Evolutionary conservation across 2,329 filamentous ascomycete species (phyloP).

Genomic region (Diplocarpon mali): DNA sequence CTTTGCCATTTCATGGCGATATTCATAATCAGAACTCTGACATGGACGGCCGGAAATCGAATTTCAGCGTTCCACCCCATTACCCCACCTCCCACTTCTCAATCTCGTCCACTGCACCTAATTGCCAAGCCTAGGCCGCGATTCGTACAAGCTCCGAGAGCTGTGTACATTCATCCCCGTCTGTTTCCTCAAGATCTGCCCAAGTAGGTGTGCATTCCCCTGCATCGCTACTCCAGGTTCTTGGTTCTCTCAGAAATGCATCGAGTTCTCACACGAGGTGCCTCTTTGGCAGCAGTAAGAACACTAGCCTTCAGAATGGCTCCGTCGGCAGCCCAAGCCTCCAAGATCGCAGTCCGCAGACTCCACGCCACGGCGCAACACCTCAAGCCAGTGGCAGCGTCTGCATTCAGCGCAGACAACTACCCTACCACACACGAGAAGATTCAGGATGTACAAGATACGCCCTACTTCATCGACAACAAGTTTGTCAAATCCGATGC

Average conservation of each 20-base stretch:
- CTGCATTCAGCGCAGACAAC: slow-evolving; percentile 44
- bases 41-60: no score
- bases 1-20: no score
- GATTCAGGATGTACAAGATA: slow-evolving; percentile 56
- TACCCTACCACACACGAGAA: slow-evolving; percentile 65
- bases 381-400: slow-evolving; percentile 40
- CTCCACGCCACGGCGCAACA: slow-evolving; percentile 47
- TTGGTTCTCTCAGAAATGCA: slow-evolving; percentile 20
- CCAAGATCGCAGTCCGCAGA: slow-evolving; percentile 35
- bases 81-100: no score
- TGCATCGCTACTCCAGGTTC: neutral
- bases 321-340: slow-evolving; percentile 16
- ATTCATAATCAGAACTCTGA: no score
- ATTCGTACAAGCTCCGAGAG: no score
- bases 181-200: neutral
- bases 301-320: slow-evolving; percentile 20
- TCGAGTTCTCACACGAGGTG: slow-evolving; percentile 21
- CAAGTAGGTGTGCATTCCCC: slow-evolving; percentile 3
- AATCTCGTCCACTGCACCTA: no score
- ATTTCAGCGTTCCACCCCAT: no score
- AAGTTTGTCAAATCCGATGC: slow-evolving; percentile 58
- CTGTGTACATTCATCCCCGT: neutral
- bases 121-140: no score
- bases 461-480: slow-evolving; percentile 76
- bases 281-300: slow-evolving; percentile 21